Conservation (phyloP, 2,329 filamentous ascomycete genomes). For the Gaeumannomyces tritici region DNA sequence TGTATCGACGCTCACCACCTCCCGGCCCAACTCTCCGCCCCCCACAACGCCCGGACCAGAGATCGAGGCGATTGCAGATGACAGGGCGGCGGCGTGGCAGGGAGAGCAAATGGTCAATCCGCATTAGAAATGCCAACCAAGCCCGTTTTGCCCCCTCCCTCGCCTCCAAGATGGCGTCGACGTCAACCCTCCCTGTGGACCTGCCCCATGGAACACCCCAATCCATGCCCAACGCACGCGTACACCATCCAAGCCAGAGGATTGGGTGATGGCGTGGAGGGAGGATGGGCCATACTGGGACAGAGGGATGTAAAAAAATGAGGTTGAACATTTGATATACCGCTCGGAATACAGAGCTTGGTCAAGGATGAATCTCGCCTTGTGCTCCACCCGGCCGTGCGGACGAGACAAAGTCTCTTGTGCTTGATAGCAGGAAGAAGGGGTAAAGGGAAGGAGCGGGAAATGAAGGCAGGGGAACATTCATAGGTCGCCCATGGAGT, state of each 20-base stretch:
- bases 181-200: slow-evolving; percentile 7
- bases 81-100: slow-evolving; percentile 21
- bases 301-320: slow-evolving; percentile 8
- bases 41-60: not conserved
- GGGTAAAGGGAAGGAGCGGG: too few relatives aligned
- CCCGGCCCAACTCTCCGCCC: slow-evolving; percentile 8
- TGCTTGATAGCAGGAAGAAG: not conserved
- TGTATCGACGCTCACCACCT: slow-evolving; percentile 17
- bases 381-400: slow-evolving; percentile 69
- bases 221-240: not conserved
- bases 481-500: not conserved
- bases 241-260: not conserved
- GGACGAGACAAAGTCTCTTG: slow-evolving; percentile 23
- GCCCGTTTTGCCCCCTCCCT: slow-evolving; percentile 18
- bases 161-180: slow-evolving; percentile 19
- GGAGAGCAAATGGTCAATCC: slow-evolving; percentile 36
- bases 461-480: not conserved
- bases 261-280: not conserved
- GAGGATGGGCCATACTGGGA: slow-evolving; percentile 3
- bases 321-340: slow-evolving; percentile 38
- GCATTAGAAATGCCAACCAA: slow-evolving; percentile 20
- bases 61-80: slow-evolving; percentile 20
- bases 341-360: slow-evolving; percentile 67
- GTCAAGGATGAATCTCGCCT: slow-evolving; percentile 65
- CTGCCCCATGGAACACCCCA: not conserved